Conservation (phyloP, 495 filamentous ascomycete species). For the Aeminium ludgeri region DNA sequence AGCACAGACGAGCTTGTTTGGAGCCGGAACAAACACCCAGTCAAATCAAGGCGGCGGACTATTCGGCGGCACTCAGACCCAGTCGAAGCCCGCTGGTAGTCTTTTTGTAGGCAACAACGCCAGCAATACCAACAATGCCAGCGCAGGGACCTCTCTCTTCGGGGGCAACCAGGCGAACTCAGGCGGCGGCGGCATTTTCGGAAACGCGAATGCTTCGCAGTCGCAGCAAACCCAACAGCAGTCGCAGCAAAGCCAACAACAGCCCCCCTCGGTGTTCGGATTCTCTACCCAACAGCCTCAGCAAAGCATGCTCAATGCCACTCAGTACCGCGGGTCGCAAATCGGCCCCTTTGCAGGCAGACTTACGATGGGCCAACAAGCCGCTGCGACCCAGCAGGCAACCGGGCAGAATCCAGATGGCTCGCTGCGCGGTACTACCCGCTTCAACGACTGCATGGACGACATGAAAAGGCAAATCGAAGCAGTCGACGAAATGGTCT, state of each 20-base stretch:
- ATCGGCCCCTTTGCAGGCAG: conserved; percentile 2
- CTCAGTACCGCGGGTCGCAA: conserved; percentile 20
- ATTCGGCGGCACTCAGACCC: background rate
- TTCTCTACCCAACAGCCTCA: background rate
- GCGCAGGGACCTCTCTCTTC: background rate
- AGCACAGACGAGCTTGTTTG: conserved; percentile 1
- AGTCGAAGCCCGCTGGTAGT: too few species aligned
- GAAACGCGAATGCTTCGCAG: background rate
- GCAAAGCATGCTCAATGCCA: conserved; percentile 19
- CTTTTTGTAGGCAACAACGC: conserved; percentile 1
- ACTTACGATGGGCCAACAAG: conserved; percentile 10
- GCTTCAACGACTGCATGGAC: conserved; percentile 75
- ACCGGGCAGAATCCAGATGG: conserved; percentile 63
- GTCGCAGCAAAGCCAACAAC: conserved; percentile 6
- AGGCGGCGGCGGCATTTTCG: conserved; percentile 12
- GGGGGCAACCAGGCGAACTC: conserved; percentile 4
- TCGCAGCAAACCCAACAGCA: background rate
- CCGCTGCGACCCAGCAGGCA: conserved; percentile 21
- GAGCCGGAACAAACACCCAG: background rate
- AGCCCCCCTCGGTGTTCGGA: conserved; percentile 22
- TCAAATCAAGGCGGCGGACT: background rate
- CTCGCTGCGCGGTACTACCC: conserved; percentile 67
- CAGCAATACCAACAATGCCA: background rate
- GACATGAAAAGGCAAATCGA: conserved; percentile 64
- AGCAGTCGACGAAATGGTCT: conserved; percentile 54